These are phyloP conservation scores for Chaetomium cochliodes DNA, from an alignment of 495 filamentous ascomycete species.

Conservation along the genomic window DNA sequence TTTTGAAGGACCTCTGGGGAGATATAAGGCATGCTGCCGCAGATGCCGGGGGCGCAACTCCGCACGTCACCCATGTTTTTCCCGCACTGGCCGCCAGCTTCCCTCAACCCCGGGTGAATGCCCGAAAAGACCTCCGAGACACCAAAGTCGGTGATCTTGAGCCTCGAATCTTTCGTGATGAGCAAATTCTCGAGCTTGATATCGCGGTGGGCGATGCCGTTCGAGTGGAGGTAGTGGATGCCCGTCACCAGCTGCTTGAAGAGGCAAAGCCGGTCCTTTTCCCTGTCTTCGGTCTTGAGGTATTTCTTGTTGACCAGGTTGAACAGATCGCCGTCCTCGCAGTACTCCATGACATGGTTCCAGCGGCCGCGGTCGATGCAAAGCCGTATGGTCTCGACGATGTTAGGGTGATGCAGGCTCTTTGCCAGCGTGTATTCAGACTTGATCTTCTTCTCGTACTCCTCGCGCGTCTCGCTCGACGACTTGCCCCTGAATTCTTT, in stretches of 20 bases:
- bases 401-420: slow-evolving; percentile 74
- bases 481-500: slow-evolving; percentile 72
- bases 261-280: slow-evolving; percentile 68
- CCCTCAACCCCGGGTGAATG: slow-evolving; percentile 66
- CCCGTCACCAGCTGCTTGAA: slow-evolving; percentile 79
- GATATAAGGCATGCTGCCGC: slow-evolving; percentile 74
- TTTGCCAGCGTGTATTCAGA: slow-evolving; percentile 76
- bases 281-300: slow-evolving; percentile 57
- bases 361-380: slow-evolving; percentile 65
- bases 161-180: slow-evolving; percentile 62
- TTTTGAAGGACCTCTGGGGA: slow-evolving; percentile 72
- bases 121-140: slow-evolving; percentile 73
- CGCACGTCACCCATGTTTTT: slow-evolving; percentile 63
- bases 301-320: slow-evolving; percentile 62
- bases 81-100: slow-evolving; percentile 63
- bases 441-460: slow-evolving; percentile 77
- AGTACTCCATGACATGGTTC: slow-evolving; percentile 87
- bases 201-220: slow-evolving; percentile 78
- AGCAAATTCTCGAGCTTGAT: slow-evolving; percentile 79
- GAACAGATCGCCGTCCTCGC: slow-evolving; percentile 69
- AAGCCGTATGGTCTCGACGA: slow-evolving; percentile 68
- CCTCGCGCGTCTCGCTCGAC: slow-evolving; percentile 57
- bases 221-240: slow-evolving; percentile 64
- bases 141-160: slow-evolving; percentile 82
- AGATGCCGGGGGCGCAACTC: slow-evolving; percentile 67